Base-by-base conservation (phyloP, 2,329 filamentous ascomycete species). In the Aspergillus oerlinghausenensis region DNA sequence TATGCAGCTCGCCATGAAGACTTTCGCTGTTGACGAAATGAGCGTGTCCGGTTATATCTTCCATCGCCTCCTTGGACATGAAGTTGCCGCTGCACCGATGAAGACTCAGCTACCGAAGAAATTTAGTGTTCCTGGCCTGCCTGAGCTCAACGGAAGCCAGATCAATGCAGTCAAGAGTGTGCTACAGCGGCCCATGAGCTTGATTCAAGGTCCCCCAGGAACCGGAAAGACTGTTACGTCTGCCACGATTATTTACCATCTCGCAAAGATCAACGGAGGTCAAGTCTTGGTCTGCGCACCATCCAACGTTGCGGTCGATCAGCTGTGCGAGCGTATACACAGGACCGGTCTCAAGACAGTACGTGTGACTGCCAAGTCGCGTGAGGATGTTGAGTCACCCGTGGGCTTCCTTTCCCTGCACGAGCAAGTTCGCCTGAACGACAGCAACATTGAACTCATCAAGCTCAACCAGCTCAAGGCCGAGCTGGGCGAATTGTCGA, bases 1-100 rank as follows among this genome's bases (percentile, higher is more conserved):
- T 61, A 99, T 99, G 94, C 94, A 99, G 74, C 86, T 92, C 63
- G 95, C 94, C 54, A 97, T 99, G 93, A 97, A 97, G 81, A 97
- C 91, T 0, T 99, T 99, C 71, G 94, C 94, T 5, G 87, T 97
- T 48, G 93, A 99, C 66, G 94, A 99, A 75, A 90, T 96, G 88
- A 97, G 92, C 69, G 93, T 99, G 47, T 97, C 94, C 23, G 94
- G 94, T 40, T 99, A 97, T 76, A 96, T 99, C 63, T 99, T 97
- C 79, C 94, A 99, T 73, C 94, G 94, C 63, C 83, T 99, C 23
- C 85, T 99, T 32, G 94, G 94, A 54, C 92, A 97, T 69, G 93
- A 97, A 71, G 94, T 97, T 57, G 91, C 92, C 28, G 87, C 93
- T 42, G 92, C 92, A 52, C 92, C 93, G 5, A 94, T 97, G 88